These are phyloP conservation scores for Coccomyxa sp. DNA, from an alignment of 139 green algal genomes.

Conservation along the genomic window DNA sequence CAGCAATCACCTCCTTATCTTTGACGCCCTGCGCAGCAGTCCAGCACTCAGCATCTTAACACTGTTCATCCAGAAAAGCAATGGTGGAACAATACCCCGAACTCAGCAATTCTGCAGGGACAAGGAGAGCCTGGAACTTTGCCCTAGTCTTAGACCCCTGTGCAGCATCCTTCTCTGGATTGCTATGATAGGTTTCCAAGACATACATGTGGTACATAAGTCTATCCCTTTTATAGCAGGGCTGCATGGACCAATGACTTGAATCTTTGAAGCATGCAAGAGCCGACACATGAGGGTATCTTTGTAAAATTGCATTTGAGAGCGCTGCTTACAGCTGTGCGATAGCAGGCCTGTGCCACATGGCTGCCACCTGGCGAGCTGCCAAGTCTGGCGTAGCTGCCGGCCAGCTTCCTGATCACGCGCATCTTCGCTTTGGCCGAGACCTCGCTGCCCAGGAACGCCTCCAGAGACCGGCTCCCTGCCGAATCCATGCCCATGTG, in stretches of 20 bases:
- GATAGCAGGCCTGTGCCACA: slow-evolving; percentile 51
- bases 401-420: slow-evolving; percentile 41
- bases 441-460: slow-evolving; percentile 26
- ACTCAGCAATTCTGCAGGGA: background rate
- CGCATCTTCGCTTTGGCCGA: slow-evolving; percentile 33
- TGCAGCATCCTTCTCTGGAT: background rate
- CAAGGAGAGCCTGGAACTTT: background rate
- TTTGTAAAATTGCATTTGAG: background rate
- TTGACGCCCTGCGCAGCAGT: slow-evolving; percentile 15
- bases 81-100: background rate
- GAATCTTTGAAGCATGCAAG: background rate
- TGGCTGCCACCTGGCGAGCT: slow-evolving; percentile 25
- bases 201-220: background rate
- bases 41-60: background rate
- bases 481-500: slow-evolving; percentile 39
- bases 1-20: slow-evolving; percentile 43
- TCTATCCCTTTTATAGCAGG: background rate
- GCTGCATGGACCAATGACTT: background rate
- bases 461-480: slow-evolving; percentile 57
- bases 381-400: slow-evolving; percentile 33
- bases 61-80: too few relatives aligned
- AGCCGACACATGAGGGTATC: too few relatives aligned
- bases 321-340: slow-evolving; percentile 29
- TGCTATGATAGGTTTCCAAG: background rate
- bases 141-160: background rate